A percentile compares a stretch with the other conserved stretches of the same genome.
Evolutionary conservation across 1,284 basidiomycete species (phyloP).

Genomic region (Naganishia liquefaciens): DNA sequence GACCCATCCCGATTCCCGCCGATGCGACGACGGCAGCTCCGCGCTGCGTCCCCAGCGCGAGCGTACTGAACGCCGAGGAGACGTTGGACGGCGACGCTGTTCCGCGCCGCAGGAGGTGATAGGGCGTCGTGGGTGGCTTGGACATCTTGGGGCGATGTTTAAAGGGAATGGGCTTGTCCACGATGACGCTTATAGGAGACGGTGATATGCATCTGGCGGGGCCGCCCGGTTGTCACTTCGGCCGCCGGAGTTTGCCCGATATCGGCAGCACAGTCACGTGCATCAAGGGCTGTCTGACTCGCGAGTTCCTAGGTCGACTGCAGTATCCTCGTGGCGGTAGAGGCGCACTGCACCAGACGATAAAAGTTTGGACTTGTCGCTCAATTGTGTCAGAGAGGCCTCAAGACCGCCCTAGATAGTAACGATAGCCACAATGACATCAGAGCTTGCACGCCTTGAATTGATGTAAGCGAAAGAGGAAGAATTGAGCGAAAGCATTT

Average conservation of each 20-base stretch:
- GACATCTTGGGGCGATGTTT: slow-evolving; percentile 1
- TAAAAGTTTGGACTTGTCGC: too few species aligned
- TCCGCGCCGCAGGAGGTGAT: slow-evolving; percentile 15
- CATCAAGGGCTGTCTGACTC: too few species aligned
- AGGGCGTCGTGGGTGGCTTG: slow-evolving; percentile 8
- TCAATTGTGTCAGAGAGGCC: too few species aligned
- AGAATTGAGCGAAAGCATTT: too few species aligned
- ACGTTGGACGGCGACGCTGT: slow-evolving; percentile 10
- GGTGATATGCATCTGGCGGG: not conserved
- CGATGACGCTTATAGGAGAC: not conserved
- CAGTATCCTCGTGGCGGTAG: too few species aligned
- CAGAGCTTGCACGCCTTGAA: too few species aligned
- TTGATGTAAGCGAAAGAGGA: too few species aligned
- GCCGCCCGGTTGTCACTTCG: not conserved
- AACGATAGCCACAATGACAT: too few species aligned
- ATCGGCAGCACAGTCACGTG: too few species aligned
- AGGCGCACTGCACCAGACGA: too few species aligned
- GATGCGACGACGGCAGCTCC: slow-evolving; percentile 13
- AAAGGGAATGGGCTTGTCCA: not conserved
- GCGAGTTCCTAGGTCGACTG: too few species aligned
- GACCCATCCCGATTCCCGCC: slow-evolving; percentile 11
- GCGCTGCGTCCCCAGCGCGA: not conserved
- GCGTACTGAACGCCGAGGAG: not conserved
- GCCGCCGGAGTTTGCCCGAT: slow-evolving; percentile 1
- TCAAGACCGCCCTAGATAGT: too few species aligned